These are phyloP conservation scores for Basidiobolus meristosporus DNA, from an alignment of 371 early-diverging fungal genomes.

Conservation along the genomic window DNA sequence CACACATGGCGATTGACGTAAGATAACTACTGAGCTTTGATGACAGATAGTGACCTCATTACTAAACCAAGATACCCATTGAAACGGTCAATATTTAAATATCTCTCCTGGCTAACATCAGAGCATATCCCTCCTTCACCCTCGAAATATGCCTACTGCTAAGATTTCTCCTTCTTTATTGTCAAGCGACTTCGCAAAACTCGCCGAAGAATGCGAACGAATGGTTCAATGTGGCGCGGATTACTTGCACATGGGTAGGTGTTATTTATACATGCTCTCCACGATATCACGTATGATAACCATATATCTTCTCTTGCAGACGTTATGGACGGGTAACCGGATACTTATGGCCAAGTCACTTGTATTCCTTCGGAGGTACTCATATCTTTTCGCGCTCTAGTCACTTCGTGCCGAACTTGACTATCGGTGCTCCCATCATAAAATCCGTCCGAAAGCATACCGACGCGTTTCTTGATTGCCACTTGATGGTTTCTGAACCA, in stretches of 20 bases:
- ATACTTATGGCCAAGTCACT: not conserved
- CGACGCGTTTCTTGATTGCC: slow-evolving; percentile 88
- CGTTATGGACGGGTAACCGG: slow-evolving; percentile 63
- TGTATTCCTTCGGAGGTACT: slow-evolving; percentile 1
- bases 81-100: too few relatives aligned
- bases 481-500: slow-evolving; percentile 94
- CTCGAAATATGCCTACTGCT: slow-evolving; percentile 34
- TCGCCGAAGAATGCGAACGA: slow-evolving; percentile 73
- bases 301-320: slow-evolving; percentile 15
- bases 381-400: slow-evolving; percentile 16
- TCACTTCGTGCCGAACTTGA: slow-evolving; percentile 96
- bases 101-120: too few relatives aligned
- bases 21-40: too few relatives aligned
- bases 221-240: slow-evolving; percentile 87
- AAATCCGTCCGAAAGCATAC: slow-evolving; percentile 72
- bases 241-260: slow-evolving; percentile 80
- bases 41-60: too few relatives aligned
- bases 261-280: not conserved
- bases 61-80: too few relatives aligned
- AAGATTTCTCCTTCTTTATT: slow-evolving; percentile 86
- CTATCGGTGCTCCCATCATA: slow-evolving; percentile 90
- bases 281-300: not conserved
- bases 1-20: too few relatives aligned
- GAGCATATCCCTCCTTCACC: too few relatives aligned
- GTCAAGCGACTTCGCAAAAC: slow-evolving; percentile 77